Evolutionary conservation across 768 basidiomycete species (phyloP), one percentile per base, ranked within the genome.

Genomic region (Stropharia rugosoannulata): DNA sequence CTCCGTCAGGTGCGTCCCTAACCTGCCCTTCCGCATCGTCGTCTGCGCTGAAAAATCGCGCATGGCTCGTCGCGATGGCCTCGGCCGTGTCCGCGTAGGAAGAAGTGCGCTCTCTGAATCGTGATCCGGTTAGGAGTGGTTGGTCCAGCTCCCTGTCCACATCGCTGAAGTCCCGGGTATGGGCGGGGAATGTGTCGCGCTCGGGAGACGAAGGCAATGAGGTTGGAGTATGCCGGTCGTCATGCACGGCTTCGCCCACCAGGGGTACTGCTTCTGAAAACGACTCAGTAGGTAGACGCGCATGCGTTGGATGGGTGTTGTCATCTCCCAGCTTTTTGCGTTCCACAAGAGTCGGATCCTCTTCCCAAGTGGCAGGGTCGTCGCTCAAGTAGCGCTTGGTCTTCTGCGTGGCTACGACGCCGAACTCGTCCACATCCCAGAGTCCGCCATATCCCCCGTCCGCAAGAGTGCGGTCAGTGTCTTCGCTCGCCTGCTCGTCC

Each of bases 381-480:
- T 50, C 49, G 4, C 18, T 35, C 6, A 6, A 43, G 5, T 37
- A 29, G n/a, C 47, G 32, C 47, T 19, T 35, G n/a, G 2, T 37
- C 15, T 37, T n/a, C 5, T 29, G 32, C 47, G 8, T 35, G 16
- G 19, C 18, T 3, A 37, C 27, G 39, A 41, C 50, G 40, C 50
- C 50, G 10, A 27, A 39, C 27, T 32, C 40, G 40, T 32, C 50
- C 15, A 29, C 25, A 2, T 25, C 49, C 51, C 18, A 43, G 25
- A 2, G 56, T 55, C 16, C 49, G 55, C 15, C 22, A 4, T 22
- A 22, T 22, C 22, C 52, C 56, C 36, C 60, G 59, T 22, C 51
- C 59, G 16, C 56, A 53, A 25, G 60, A 62, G 38, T 59, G 22
- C 45, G 40, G 7, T 32, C 29, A 4, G 29, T 41, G 40, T 19